Base-by-base conservation (phyloP, 345 rosid species). In the Populus ilicifolia region DNA sequence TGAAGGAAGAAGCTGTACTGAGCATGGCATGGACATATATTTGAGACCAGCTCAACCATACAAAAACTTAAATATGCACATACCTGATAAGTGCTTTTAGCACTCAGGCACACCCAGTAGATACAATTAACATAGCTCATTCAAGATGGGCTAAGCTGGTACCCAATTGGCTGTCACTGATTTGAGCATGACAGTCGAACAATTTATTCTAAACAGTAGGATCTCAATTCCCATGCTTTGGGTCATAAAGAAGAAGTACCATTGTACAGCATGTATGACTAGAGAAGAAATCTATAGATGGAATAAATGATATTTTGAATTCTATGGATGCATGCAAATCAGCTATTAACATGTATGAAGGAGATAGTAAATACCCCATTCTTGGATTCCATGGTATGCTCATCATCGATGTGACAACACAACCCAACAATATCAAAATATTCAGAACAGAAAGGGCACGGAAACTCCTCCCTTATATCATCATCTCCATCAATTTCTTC, bases 381-480 rank as follows among this genome's bases (percentile, higher is more conserved):
- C 82, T 59, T 90, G 80, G 99, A 90, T 85, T 95, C 97, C 84
- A 81, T 56, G 12, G 93, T 92, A 83, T 95, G 99, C 81, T 89
- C 92, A 69, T 95, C 98, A 29, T 95, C 98, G 66, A 95, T 91
- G 88, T 91, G 99, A 77, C 95, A 89, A 75, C 98, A 95, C 81
- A 93, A 86, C 77, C 98, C 94, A 44, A 89, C 91, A 36, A 95
- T 95, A 82, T 95, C 98, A 78, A 90, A 95, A 75, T 87, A 89
- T 70, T 93, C 96, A 12, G 97, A 85, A 78, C 98, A 95, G 85
- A 95, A 95, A 35, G 99, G 99, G 84, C 99, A 95, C 36, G 94
- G 90, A 82, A 90, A 95, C 85, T 95, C 98, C 85, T 93, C 98
- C 83, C 92, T 87, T 72, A 89, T 80, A 83, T 94, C 97, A 83